Evolutionary conservation across 495 filamentous ascomycete species (phyloP), one percentile per base, ranked within the genome.

Genomic region (Penicillium odoratum): DNA sequence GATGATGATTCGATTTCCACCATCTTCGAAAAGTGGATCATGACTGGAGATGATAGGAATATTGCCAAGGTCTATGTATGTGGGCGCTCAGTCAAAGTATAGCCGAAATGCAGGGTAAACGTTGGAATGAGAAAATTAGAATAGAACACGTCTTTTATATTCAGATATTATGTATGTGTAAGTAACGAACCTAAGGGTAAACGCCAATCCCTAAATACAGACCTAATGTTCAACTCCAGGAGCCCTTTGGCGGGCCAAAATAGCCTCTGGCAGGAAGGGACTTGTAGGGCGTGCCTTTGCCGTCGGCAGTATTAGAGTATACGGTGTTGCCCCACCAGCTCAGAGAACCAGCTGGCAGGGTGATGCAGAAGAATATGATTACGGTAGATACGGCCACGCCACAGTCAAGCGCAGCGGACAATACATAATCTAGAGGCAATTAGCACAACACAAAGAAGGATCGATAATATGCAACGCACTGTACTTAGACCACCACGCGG

Each of bases 281-380:
- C 62, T 66, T 69, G 46, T 74, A 72, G 2, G 80, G 78, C 7
- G 74, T 77, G 25, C 76, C 80, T 53, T 63, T 55, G 5, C 73
- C 75, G 62, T 83, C 81, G 30, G 75, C 74, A 18, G 79, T 83
- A 26, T 74, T 64, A 18, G 57, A 63, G 36, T 70, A 77, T 6
- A 80, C 78, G 7, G 72, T 78, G 63, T 90, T 90, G 0, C 88
- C 88, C 74, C 83, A 91, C 88, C 88, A 92, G 36, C 71, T 72
- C 33, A 88, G 77, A 42, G 77, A 69, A 2, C 72, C 72, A 5
- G 80, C 81, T 0, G 87, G 81, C 51, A 90, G 83, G 64, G 88
- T 86, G 38, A 91, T 87, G 50, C 89, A 79, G 61, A 88, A 85
- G 69, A 87, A 86, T 48, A 88, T 84, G 42, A 85, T 73, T 50